Conservation (phyloP, 805 yeast genomes). For the Sugiyamaella qingdaonensis region DNA sequence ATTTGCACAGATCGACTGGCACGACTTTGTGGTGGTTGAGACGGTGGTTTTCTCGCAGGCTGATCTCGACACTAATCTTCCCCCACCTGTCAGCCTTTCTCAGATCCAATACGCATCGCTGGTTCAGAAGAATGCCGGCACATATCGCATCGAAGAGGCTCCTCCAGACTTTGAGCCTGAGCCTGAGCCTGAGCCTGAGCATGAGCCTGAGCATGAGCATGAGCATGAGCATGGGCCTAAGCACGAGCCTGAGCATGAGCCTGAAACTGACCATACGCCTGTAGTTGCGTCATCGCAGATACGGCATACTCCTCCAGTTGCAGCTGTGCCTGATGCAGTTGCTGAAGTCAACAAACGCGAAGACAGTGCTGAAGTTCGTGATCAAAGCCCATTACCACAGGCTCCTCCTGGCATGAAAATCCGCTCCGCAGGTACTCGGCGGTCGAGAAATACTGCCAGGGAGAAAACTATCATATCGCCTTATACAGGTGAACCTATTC, state of each 20-base stretch:
- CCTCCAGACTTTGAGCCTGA: conserved; percentile 37
- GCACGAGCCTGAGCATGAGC: conserved; percentile 1
- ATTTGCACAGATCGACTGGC: conserved; percentile 84
- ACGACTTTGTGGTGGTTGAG: conserved; percentile 68
- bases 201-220: background rate
- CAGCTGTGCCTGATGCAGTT: background rate
- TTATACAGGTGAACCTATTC: conserved; percentile 64
- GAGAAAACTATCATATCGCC: conserved; percentile 63
- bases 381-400: background rate
- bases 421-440: conserved; percentile 64
- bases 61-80: conserved; percentile 44
- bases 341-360: background rate
- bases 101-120: conserved; percentile 61
- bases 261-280: background rate
- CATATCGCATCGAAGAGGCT: conserved; percentile 39
- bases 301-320: background rate
- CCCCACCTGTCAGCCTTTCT: conserved; percentile 48
- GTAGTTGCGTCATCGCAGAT: background rate
- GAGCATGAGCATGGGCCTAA: background rate
- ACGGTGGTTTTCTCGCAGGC: conserved; percentile 59
- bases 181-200: conserved; percentile 12
- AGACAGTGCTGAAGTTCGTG: background rate
- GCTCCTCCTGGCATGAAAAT: conserved; percentile 47
- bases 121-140: conserved; percentile 43
- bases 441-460: conserved; percentile 31